Evolutionary conservation across 768 basidiomycete genomes (phyloP).

Genomic region (Lepiota subincarnata): DNA sequence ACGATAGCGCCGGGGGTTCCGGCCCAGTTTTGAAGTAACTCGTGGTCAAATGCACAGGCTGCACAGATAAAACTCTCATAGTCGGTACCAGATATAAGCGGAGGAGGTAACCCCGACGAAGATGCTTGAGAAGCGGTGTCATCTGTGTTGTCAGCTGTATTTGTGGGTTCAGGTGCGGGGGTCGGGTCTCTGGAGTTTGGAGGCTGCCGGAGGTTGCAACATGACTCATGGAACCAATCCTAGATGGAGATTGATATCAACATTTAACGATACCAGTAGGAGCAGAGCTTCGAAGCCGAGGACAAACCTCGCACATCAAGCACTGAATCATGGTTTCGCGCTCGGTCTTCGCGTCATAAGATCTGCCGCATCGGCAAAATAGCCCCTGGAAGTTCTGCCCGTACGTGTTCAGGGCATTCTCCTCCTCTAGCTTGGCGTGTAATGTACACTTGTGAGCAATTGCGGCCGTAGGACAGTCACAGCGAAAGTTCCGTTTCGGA

Average conservation of each 20-base stretch:
- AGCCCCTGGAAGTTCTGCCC: slow-evolving; percentile 66
- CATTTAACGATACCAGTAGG: not conserved
- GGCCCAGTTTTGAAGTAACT: slow-evolving; percentile 54
- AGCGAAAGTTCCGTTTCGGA: slow-evolving; percentile 78
- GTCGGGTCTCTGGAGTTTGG: slow-evolving; percentile 46
- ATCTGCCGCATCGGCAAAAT: slow-evolving; percentile 73
- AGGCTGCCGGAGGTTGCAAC: slow-evolving; percentile 71
- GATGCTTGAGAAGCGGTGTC: slow-evolving; percentile 60
- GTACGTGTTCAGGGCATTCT: slow-evolving; percentile 60
- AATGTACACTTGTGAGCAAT: slow-evolving; percentile 62
- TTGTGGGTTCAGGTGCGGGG: slow-evolving; percentile 21
- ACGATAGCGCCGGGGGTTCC: slow-evolving; percentile 67
- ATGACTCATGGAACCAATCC: slow-evolving; percentile 94
- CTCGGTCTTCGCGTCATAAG: slow-evolving; percentile 72
- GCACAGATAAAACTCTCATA: slow-evolving; percentile 78
- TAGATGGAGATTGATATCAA: slow-evolving; percentile 23
- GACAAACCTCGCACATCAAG: slow-evolving; percentile 73
- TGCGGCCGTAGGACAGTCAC: slow-evolving; percentile 75
- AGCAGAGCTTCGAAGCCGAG: slow-evolving; percentile 7
- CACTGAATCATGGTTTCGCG: slow-evolving; percentile 88
- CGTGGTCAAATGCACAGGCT: slow-evolving; percentile 55
- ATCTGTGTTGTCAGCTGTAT: slow-evolving; percentile 21
- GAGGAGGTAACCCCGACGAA: slow-evolving; percentile 61
- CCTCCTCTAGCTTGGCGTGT: slow-evolving; percentile 47
- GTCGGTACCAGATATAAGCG: slow-evolving; percentile 60